A percentile compares a stretch with the other conserved stretches of the same genome.
phyloP scores from a whole-genome alignment of 1,284 basidiomycete species.

The Inonotus hispidus region DNA sequence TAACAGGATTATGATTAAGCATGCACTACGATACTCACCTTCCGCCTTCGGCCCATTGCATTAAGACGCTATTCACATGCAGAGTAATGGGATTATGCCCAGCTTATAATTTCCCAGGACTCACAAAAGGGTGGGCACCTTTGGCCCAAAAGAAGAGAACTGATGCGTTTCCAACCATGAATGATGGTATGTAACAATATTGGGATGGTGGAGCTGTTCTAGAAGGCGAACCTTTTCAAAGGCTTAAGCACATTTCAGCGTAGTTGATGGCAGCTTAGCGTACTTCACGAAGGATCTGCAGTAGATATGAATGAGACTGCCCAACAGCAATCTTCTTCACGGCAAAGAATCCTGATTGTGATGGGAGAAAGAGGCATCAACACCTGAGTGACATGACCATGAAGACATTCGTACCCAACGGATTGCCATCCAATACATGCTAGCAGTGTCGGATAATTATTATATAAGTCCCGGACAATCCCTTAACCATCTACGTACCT shows the following conservation, averaged over 20 bases:
- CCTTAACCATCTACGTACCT: conserved; percentile 40
- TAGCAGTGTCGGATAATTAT: conserved; percentile 26
- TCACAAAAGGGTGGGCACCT: conserved; percentile 77
- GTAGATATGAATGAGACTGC: conserved; percentile 77
- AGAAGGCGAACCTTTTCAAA: conserved; percentile 63
- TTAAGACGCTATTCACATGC: conserved; percentile 60
- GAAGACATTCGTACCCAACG: conserved; percentile 47
- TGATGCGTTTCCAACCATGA: conserved; percentile 86
- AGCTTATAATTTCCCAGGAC: conserved; percentile 24
- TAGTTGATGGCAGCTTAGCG: conserved; percentile 16
- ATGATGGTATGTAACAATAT: conserved; percentile 93
- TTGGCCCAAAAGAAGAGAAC: conserved; percentile 82
- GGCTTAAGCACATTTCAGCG: not conserved
- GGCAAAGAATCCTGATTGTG: conserved; percentile 65
- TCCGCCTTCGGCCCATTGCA: conserved; percentile 93
- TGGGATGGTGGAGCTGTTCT: conserved; percentile 84
- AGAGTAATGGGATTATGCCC: not conserved
- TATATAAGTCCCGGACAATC: conserved; percentile 3
- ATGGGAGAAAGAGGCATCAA: not conserved
- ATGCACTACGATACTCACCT: conserved; percentile 31
- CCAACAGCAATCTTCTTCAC: conserved; percentile 96
- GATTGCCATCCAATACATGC: conserved; percentile 79
- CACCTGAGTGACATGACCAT: not conserved
- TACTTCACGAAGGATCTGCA: conserved; percentile 78
- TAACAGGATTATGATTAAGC: not conserved